Evolutionary conservation across 2,329 filamentous ascomycete species (phyloP), one percentile per base, ranked within the genome.

Genomic region (Sclerotinia subarctica): DNA sequence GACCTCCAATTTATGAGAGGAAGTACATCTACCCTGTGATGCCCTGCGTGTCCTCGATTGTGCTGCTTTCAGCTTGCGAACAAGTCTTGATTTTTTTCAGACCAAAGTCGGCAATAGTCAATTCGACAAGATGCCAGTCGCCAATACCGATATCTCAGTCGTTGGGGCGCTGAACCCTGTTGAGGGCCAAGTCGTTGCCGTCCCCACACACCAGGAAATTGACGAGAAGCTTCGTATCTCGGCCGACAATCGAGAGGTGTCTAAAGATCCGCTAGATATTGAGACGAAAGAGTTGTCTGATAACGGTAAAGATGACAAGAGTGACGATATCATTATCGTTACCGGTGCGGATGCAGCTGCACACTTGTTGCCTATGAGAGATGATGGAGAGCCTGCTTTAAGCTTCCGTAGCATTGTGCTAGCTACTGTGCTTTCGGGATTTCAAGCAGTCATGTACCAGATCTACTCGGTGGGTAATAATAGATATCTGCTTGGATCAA

Each of bases 401-500:
- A 87, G 84, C 0, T 84, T 87, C 68, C 82, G 85, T 51, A 81
- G 82, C 63, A 69, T 87, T 6, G 72, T 86, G 49, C 70, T 87
- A 58, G 82, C 83, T 2, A 82, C 82, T 0, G 70, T 74, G 2
- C 79, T 87, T 5, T 79, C 84, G 0, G 81, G 79, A 15, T 86
- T 87, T 72, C 83, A 86, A 70, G 82, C 84, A 32, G 81, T 83
- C 54, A 84, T 87, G 82, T 79, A 77, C 63, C 83, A 86, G 73
- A 86, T 87, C 57, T 87, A 87, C 70, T 75, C 74, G 19, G 84
- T 85, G 68, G 74, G 79, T 72, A 56, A 21, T 66, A 8, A 13
- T 21, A 13, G 5, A 8, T n/a, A 11, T 26, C 26, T 70, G 73
- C 4, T 21, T 10, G 46, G 2, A 47, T 21, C 62, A 24, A 67